Base-by-base conservation (phyloP, 345 rosid species). In the Reutealis trisperma region DNA sequence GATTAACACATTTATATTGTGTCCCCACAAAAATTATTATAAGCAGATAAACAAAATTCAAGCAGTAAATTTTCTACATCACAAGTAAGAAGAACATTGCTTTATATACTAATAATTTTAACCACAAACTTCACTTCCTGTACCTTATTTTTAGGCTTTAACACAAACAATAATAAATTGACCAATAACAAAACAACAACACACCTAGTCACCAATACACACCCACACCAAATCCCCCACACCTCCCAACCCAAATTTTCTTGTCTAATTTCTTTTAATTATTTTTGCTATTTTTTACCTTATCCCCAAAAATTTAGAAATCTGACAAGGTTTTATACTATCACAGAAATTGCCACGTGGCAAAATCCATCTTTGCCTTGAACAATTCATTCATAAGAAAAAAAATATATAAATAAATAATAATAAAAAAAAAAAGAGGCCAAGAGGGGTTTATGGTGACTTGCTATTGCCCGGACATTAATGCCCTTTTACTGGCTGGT, bases 341-440 rank as follows among this genome's bases (percentile, higher is more conserved):
- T 52, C 64, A 61, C 76, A 22, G 66, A 44, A 49, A 51, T 16
- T 42, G 77, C 88, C 90, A 87, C 88, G 92, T 91, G 89, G 84
- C 88, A 49, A 63, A 62, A 22, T 84, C 77, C 73, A 67, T 30
- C 64, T 12, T 34, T 25, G 25, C 27, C 74, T 73, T 67, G 82
- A 73, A 79, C 55, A 72, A 37, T 66, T 63, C 75, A 70, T 57
- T 55, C 51, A 54, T 42, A 76, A 76, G 79, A 72, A 61, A 74
- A 49, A 49, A 77, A 76, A n/a, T n/a, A n/a, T n/a, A n/a, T n/a
- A n/a, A n/a, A n/a, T n/a, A n/a, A n/a, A n/a, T n/a, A 82, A 72
- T 57, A 74, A 49, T 0, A 27, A 27, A 27, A 27, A 27, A 27
- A 82, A 72, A 61, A 74, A 42, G 42, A 79, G 63, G 57, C 51